A percentile compares a stretch with the other conserved stretches of the same genome.
These are phyloP conservation scores for Claviceps maximensis DNA, from an alignment of 2,329 filamentous ascomycete genomes.

Conservation along the genomic window DNA sequence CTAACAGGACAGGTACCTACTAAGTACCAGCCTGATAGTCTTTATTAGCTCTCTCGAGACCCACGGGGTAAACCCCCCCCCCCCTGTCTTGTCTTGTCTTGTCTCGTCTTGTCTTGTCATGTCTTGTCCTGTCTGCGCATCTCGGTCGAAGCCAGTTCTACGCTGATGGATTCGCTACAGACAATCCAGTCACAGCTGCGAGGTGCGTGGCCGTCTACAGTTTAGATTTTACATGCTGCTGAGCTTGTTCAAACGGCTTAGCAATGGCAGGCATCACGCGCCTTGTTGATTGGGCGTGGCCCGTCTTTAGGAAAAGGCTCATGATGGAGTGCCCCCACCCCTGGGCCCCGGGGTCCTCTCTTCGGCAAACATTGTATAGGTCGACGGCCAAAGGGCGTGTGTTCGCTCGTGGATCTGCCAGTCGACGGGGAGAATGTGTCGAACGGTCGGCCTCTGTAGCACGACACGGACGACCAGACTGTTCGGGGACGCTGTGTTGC, in stretches of 20 bases:
- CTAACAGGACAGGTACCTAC: background rate
- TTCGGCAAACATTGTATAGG: slow-evolving; percentile 22
- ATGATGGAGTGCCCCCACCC: slow-evolving; percentile 3
- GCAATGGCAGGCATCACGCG: slow-evolving; percentile 3
- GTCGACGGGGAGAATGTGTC: background rate
- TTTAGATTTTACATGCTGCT: slow-evolving; percentile 2
- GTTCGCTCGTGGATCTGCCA: background rate
- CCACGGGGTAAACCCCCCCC: background rate
- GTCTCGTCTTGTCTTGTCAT: background rate
- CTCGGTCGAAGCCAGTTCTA: slow-evolving; percentile 2
- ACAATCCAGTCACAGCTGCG: slow-evolving; percentile 6
- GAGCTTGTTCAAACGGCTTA: slow-evolving; percentile 3
- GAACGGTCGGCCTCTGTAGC: slow-evolving; percentile 1
- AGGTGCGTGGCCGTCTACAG: slow-evolving; percentile 1
- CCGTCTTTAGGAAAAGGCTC: slow-evolving; percentile 16
- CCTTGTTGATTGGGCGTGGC: slow-evolving; percentile 8
- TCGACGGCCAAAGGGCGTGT: slow-evolving; percentile 4
- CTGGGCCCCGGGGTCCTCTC: slow-evolving; percentile 9
- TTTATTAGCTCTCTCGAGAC: slow-evolving; percentile 1
- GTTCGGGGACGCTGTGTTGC: background rate
- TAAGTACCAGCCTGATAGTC: background rate
- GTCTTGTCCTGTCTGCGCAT: slow-evolving; percentile 4
- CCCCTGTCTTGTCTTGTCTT: background rate
- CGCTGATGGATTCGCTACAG: background rate
- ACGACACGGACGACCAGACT: background rate